Evolutionary conservation across 2,329 filamentous ascomycete genomes (phyloP).

Genomic region (Grosmannia clavigera): DNA sequence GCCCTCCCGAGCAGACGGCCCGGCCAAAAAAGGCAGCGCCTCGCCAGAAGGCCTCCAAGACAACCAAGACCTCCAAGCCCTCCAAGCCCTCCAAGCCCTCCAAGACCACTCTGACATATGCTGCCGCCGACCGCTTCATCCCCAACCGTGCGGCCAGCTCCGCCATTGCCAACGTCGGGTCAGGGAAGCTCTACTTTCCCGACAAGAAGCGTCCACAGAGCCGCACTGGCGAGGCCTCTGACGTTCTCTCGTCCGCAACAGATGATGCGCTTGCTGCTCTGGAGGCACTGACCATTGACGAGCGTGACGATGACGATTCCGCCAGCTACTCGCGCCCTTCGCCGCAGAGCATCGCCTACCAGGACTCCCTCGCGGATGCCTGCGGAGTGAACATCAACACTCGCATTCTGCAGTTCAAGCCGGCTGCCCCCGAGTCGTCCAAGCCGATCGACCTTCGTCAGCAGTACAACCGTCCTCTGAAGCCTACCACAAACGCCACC

Average conservation of each 20-base stretch:
- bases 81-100: conserved; percentile 26
- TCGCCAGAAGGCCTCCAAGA: conserved; percentile 53
- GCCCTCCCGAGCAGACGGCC: conserved; percentile 34
- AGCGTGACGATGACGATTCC: conserved; percentile 58
- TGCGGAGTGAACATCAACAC: conserved; percentile 79
- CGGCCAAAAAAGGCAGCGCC: conserved; percentile 44
- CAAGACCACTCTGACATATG: conserved; percentile 72
- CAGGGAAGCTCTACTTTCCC: conserved; percentile 64
- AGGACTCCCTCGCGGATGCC: conserved; percentile 15
- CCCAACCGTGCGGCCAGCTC: conserved; percentile 87
- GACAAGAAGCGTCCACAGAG: conserved; percentile 65
- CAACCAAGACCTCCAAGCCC: conserved; percentile 49
- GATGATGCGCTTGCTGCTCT: conserved; percentile 72
- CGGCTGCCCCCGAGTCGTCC: conserved; percentile 90
- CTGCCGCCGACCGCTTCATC: conserved; percentile 85
- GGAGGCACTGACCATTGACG: conserved; percentile 64
- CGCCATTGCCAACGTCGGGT: conserved; percentile 67
- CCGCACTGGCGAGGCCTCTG: conserved; percentile 52
- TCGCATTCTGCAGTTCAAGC: conserved; percentile 96
- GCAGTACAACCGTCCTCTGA: conserved; percentile 95
- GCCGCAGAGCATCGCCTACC: conserved; percentile 55
- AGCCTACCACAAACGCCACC: conserved; percentile 62
- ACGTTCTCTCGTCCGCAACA: conserved; percentile 63
- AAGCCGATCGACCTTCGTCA: conserved; percentile 96
- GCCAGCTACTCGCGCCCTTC: conserved; percentile 64